Evolutionary conservation across 2,329 filamentous ascomycete species (phyloP), one percentile per base, ranked within the genome.

Genomic region (Monilinia laxa): DNA sequence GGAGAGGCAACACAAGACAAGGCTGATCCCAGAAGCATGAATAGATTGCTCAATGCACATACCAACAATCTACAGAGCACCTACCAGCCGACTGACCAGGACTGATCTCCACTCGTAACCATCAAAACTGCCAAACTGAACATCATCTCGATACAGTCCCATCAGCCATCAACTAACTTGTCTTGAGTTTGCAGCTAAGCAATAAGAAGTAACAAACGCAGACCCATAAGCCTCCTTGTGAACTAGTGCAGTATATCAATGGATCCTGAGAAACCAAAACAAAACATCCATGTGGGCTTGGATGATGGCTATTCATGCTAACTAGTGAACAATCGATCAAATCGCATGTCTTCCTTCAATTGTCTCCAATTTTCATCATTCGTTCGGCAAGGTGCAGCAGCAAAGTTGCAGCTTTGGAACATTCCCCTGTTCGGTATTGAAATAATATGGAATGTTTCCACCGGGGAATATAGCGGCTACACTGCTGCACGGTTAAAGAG

Each of bases 301-400:
- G 25, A 18, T 14, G 25, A 51, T 64, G 53, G 42, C 35, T 64
- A 18, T 20, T 40, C 62, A 58, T 59, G 23, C 47, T n/a, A 62
- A 54, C 45, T 47, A 47, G 12, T 42, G 53, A 23, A 62, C 45
- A 62, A 49, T 51, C n/a, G 31, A 40, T 20, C 64, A 65, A 65
- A 62, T 65, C 55, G 64, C 64, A 65, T 62, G 64, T 65, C 64
- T 62, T 65, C 47, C 55, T 65, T 65, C 55, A 60, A 60, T 60
- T 16, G 35, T 62, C 55, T 56, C 57, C 35, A 35, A 23, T 60
- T 52, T 54, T 62, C 55, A 52, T 47, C 55, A 51, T 35, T 53
- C 45, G 31, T 54, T 47, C 64, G 64, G 55, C 35, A 53, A 65
- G 55, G 12, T 60, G 64, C 64, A 65, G 64, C 64, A 65, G 31